Base-by-base conservation (phyloP, 2,329 filamentous ascomycete species). In the Colletotrichum limetticola region DNA sequence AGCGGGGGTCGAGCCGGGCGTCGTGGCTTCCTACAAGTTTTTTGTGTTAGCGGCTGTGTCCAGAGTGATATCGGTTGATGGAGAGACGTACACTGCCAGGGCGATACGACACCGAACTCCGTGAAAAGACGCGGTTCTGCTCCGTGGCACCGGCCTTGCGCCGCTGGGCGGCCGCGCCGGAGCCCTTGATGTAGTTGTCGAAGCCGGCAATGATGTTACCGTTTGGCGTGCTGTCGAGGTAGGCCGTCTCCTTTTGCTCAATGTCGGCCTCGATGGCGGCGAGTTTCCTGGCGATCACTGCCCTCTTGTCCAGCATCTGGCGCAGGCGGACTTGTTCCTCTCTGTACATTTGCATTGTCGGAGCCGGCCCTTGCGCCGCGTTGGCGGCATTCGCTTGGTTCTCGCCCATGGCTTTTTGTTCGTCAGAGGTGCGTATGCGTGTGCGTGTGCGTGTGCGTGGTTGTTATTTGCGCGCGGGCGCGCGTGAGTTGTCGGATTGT, bases 201-300 rank as follows among this genome's bases (percentile, higher is more conserved):
- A 99, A 99, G 26, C 97, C 97, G 61, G 94, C 95, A 81, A 99
- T 96, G 80, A 99, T 98, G 85, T 99, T 99, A 57, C 97, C 97
- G 77, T 88, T 91, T 16, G 92, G 92, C 5, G 95, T 97, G 78
- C 95, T 95, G 82, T 98, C 96, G 64, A 99, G 91, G 82, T 99
- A 99, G 22, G 92, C 89, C 71, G 92, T 91, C 82, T 99, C 97
- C 79, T 94, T 93, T 75, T 93, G 91, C 80, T 90, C 91, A 78
- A 99, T 98, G 76, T 90, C 89, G 62, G 97, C 94, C 85, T 99
- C 97, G 71, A 86, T 61, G 19, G 56, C 46, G 53, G 81, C 81
- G 78, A 66, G 84, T 79, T 22, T 84, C 77, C 66, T 82, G 76
- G 65, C 83, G 78, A 35, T 84, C 14, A 63, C 64, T 8, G 70